Conservation (phyloP, 2,329 filamentous ascomycete genomes). For the Anisogramma anomala region DNA sequence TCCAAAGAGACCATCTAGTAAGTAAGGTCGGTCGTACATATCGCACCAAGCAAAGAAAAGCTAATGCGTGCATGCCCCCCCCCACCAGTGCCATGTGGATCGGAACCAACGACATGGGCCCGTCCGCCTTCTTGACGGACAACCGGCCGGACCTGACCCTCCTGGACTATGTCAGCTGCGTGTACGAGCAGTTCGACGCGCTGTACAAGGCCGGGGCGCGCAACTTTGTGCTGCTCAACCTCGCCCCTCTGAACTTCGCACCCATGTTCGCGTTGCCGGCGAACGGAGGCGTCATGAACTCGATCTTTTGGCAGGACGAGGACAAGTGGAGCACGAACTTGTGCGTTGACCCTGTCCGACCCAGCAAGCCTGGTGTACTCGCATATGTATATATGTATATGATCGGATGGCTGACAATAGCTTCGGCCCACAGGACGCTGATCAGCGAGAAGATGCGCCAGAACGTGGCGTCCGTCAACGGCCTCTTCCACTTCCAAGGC, state of each 20-base stretch:
- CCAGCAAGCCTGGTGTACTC: no score
- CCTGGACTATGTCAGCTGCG: constrained; percentile 41
- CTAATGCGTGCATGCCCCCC: no score
- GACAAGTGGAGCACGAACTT: constrained; percentile 27
- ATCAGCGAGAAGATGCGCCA: constrained; percentile 40
- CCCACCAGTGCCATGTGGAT: constrained; percentile 39
- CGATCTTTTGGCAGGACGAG: constrained; percentile 36
- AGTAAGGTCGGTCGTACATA: background rate
- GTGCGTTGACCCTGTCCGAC: background rate
- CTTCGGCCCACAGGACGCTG: constrained; percentile 24
- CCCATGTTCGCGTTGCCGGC: constrained; percentile 40
- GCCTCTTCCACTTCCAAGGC: constrained; percentile 38
- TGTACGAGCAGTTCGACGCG: constrained; percentile 35
- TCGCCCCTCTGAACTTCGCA: constrained; percentile 39
- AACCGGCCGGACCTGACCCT: constrained; percentile 36
- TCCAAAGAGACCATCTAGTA: constrained; percentile 12
- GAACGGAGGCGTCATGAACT: constrained; percentile 30
- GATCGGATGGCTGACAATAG: background rate
- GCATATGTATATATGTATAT: background rate
- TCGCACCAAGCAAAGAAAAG: no score
- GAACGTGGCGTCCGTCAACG: constrained; percentile 37
- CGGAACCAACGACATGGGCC: constrained; percentile 50
- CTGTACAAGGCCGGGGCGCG: constrained; percentile 41
- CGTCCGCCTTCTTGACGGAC: constrained; percentile 40
- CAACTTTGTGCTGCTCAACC: constrained; percentile 47